phyloP scores from a whole-genome alignment of 768 basidiomycete genomes.

The Trametes gibbosa region DNA sequence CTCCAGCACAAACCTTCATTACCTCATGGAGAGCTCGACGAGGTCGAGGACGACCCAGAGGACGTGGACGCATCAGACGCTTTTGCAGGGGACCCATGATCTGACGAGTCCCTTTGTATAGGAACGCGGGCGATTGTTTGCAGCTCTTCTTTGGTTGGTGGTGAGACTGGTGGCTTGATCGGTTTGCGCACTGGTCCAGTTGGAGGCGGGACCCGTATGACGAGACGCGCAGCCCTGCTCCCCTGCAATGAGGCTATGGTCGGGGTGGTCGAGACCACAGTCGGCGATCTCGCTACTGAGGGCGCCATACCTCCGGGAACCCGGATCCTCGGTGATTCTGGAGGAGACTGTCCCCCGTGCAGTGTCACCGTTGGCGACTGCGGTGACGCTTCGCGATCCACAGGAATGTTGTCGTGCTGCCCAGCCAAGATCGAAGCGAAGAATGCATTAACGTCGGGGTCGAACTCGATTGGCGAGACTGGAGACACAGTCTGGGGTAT shows the following conservation, averaged over 20 bases:
- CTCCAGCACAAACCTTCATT: no score
- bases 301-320: not conserved
- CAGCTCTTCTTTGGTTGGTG: not conserved
- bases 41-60: not conserved
- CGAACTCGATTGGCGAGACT: not conserved
- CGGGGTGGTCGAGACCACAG: not conserved
- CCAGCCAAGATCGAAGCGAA: not conserved
- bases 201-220: constrained; percentile 5
- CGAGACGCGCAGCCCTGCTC: not conserved
- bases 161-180: constrained; percentile 2
- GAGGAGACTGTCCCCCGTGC: not conserved
- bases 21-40: not conserved
- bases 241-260: not conserved
- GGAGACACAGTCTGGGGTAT: not conserved
- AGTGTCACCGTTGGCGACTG: not conserved
- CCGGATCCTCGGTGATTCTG: not conserved
- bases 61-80: not conserved
- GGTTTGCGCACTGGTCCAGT: not conserved
- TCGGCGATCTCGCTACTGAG: not conserved
- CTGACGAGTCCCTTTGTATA: not conserved
- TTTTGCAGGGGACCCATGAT: not conserved
- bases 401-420: not conserved
- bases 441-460: not conserved
- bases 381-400: not conserved
- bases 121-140: not conserved